phyloP scores from a whole-genome alignment of 306 rosid species.

The Canavalia gladiata region DNA sequence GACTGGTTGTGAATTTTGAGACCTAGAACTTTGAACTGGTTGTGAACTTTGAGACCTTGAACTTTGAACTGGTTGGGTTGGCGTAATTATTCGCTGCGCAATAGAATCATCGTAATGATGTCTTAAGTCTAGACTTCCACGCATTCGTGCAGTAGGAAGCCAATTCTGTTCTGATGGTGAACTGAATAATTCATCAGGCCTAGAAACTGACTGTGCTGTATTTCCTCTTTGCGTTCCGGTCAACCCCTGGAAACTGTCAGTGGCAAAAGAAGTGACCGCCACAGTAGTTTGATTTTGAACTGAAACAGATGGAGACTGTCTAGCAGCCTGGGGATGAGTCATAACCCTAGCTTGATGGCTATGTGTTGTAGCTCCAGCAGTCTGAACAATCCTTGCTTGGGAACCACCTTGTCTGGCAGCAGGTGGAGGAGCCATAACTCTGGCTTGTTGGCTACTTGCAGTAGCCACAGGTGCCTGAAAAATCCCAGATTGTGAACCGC shows the following conservation, averaged over 20 bases:
- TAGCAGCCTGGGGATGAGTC: conserved; percentile 48
- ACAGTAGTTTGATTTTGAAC: conserved; percentile 57
- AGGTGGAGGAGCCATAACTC: conserved; percentile 43
- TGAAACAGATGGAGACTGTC: conserved; percentile 55
- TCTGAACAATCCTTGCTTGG: conserved; percentile 46
- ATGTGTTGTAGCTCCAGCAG: conserved; percentile 49
- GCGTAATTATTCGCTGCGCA: conserved; percentile 63
- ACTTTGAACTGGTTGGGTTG: conserved; percentile 55
- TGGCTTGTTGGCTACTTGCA: conserved; percentile 49
- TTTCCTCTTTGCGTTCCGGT: conserved; percentile 61
- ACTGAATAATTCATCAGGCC: conserved; percentile 52
- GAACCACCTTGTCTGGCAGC: conserved; percentile 58
- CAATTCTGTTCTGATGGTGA: conserved; percentile 62
- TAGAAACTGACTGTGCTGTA: conserved; percentile 52
- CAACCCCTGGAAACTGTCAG: conserved; percentile 46
- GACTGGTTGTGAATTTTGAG: conserved; percentile 39
- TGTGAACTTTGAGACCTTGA: conserved; percentile 40
- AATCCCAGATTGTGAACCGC: conserved; percentile 42
- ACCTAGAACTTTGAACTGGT: conserved; percentile 13
- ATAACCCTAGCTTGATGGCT: conserved; percentile 54
- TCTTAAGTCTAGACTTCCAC: conserved; percentile 76
- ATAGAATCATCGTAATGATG: conserved; percentile 55
- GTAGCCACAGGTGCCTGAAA: conserved; percentile 44
- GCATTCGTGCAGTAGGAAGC: conserved; percentile 81
- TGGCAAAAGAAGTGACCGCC: conserved; percentile 47